These are phyloP conservation scores for Backusella parvicylindrica DNA, from an alignment of 192 early-diverging fungal species.

Conservation along the genomic window DNA sequence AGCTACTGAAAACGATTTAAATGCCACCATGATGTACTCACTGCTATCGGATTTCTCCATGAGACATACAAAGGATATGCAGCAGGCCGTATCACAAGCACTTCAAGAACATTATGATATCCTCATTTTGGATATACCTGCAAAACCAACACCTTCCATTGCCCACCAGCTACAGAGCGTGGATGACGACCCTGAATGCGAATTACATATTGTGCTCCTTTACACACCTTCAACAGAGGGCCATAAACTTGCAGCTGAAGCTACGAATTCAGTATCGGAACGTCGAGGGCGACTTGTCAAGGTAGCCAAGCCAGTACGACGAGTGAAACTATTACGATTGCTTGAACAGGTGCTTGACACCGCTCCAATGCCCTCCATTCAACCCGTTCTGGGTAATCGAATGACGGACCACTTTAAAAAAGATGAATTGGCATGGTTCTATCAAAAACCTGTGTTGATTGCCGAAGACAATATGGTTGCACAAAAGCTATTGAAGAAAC, in stretches of 20 bases:
- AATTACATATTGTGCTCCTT: conserved; percentile 24
- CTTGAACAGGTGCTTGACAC: conserved; percentile 38
- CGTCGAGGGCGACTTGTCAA: conserved; percentile 28
- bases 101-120: conserved; percentile 17
- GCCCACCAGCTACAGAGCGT: conserved; percentile 16
- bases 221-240: conserved; percentile 26
- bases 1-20: conserved; percentile 12
- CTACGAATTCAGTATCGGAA: conserved; percentile 13
- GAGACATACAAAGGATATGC: conserved; percentile 6
- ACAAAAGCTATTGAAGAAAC: conserved; percentile 40
- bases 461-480: conserved; percentile 49
- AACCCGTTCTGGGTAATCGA: conserved; percentile 23
- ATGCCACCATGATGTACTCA: conserved; percentile 20
- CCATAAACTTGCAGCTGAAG: conserved; percentile 20
- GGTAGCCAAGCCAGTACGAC: conserved; percentile 40
- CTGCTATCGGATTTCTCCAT: conserved; percentile 22
- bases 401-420: conserved; percentile 33
- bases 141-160: conserved; percentile 10
- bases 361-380: conserved; percentile 10
- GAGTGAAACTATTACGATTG: conserved; percentile 38
- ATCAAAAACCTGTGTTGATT: conserved; percentile 41
- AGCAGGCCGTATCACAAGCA: conserved; percentile 19
- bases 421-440: conserved; percentile 37
- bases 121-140: conserved; percentile 24
- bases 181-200: conserved; percentile 24